A percentile compares a stretch with the other conserved stretches of the same genome.
Conservation (phyloP, 164 flowering plant genomes). For the Vitis rotundifolia region DNA sequence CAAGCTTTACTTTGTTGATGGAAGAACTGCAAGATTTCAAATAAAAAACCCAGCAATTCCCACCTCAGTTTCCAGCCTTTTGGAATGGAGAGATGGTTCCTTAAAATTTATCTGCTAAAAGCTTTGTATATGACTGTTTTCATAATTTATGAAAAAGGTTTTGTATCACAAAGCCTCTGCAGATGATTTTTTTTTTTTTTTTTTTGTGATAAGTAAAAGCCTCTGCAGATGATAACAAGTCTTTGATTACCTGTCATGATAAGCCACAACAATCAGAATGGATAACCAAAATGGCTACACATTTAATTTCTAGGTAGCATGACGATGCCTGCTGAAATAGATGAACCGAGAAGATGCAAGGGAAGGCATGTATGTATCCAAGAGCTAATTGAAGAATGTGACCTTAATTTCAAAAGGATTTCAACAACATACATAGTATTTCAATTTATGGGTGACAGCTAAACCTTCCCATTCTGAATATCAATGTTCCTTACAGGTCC, state of each 20-base stretch:
- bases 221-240: too few species aligned
- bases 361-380: neutral
- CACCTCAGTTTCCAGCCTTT: slow-evolving; percentile 25
- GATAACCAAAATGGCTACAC: neutral
- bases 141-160: neutral
- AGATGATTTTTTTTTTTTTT: too few species aligned
- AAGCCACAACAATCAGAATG: neutral
- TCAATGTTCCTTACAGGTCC: slow-evolving; percentile 77
- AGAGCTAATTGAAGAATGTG: neutral
- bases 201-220: too few species aligned
- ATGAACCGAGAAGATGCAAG: neutral
- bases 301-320: neutral
- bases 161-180: too few species aligned
- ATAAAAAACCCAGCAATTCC: slow-evolving; percentile 19
- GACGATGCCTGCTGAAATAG: neutral
- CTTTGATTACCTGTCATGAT: neutral
- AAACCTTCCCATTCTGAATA: slow-evolving; percentile 33
- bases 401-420: neutral
- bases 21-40: slow-evolving; percentile 39
- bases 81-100: slow-evolving; percentile 17
- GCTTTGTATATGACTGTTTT: neutral
- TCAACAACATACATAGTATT: neutral
- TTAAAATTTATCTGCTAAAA: neutral
- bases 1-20: slow-evolving; percentile 61
- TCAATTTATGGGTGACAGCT: neutral